A percentile compares a stretch with the other conserved stretches of the same genome.
phyloP scores from a whole-genome alignment of 2,329 filamentous ascomycete species.

The Penicillium sp. region DNA sequence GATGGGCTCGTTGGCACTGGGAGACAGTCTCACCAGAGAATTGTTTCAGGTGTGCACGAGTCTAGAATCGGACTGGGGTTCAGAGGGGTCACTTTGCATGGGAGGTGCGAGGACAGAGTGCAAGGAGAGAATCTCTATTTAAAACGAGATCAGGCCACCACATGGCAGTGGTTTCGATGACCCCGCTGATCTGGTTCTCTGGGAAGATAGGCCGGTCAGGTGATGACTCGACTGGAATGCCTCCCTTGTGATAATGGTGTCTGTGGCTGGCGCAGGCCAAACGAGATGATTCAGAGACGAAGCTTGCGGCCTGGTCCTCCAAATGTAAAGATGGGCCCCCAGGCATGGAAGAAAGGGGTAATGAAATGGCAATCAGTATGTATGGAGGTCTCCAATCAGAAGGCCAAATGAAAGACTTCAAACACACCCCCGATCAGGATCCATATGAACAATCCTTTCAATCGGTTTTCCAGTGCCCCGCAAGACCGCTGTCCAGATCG shows the following conservation, averaged over 20 bases:
- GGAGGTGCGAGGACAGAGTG: not conserved
- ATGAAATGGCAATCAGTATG: not conserved
- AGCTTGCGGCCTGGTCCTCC: not conserved
- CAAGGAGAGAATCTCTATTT: slow-evolving; percentile 2
- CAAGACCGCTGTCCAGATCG: slow-evolving; percentile 71
- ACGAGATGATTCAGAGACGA: not conserved
- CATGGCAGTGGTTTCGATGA: not conserved
- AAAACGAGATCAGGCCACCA: not conserved
- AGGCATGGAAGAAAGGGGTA: not conserved
- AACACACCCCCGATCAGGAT: not conserved
- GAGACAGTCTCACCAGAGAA: not conserved
- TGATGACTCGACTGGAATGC: not conserved
- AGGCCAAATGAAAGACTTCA: not conserved
- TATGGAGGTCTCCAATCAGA: not conserved
- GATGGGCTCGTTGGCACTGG: too few species aligned
- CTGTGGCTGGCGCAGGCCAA: not conserved
- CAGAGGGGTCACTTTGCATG: not conserved
- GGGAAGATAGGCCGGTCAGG: not conserved
- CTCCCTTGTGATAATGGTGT: not conserved
- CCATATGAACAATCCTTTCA: slow-evolving; percentile 50
- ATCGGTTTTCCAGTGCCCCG: slow-evolving; percentile 91
- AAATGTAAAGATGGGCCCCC: not conserved
- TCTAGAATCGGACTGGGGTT: slow-evolving; percentile 4
- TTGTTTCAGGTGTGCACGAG: slow-evolving; percentile 1
- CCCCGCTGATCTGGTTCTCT: not conserved